Evolutionary conservation across 176 grass and related monocot genomes (phyloP).

Genomic region (Bolboschoenus planiculmis): DNA sequence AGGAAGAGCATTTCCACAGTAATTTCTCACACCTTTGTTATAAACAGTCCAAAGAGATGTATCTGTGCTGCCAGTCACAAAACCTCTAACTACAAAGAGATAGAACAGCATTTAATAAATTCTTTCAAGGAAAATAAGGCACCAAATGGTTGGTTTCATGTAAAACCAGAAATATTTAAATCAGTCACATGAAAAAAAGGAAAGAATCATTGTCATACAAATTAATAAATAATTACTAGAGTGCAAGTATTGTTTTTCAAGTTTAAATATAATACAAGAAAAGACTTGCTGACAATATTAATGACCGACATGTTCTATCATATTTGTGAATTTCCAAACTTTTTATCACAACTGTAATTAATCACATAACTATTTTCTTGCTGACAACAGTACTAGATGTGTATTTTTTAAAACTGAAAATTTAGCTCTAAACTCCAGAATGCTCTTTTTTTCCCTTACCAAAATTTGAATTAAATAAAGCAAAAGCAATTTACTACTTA

Average conservation of each 20-base stretch:
- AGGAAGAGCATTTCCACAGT: constrained; percentile 84
- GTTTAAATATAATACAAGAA: not conserved
- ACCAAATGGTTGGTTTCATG: not conserved
- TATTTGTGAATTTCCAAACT: not conserved
- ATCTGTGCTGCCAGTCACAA: constrained; percentile 90
- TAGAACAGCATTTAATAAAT: not conserved
- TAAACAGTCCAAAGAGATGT: constrained; percentile 95
- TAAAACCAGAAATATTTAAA: not conserved
- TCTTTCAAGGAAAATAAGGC: not conserved
- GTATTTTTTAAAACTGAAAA: not conserved
- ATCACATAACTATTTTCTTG: not conserved
- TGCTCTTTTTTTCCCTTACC: not conserved
- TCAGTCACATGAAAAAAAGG: not conserved
- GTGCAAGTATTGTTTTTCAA: not conserved
- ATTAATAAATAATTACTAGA: not conserved
- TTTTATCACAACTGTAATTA: constrained; percentile 1
- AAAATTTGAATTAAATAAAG: not conserved
- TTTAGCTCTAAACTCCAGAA: not conserved
- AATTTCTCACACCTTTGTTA: constrained; percentile 74
- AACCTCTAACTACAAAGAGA: constrained; percentile 66
- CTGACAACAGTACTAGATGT: not conserved
- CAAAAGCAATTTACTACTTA: not conserved
- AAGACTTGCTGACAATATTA: no score
- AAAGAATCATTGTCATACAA: not conserved
- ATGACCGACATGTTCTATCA: not conserved